A percentile compares a stretch with the other conserved stretches of the same genome.
These are phyloP conservation scores for Nemania sp. DNA, from an alignment of 2,329 filamentous ascomycete species.

Conservation along the genomic window DNA sequence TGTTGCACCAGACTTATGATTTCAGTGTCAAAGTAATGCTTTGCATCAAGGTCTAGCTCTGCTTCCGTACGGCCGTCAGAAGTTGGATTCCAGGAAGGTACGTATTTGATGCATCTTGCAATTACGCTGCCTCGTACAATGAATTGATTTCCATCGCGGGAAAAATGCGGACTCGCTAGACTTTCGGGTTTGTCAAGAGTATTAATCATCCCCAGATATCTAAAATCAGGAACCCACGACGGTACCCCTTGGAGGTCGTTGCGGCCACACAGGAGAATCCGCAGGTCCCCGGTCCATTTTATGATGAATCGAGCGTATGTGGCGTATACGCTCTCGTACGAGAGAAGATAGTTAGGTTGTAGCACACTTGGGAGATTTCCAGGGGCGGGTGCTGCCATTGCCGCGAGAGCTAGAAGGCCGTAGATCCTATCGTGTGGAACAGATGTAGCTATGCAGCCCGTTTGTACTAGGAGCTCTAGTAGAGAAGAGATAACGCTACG, in stretches of 20 bases:
- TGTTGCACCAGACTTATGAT: not conserved
- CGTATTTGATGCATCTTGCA: not conserved
- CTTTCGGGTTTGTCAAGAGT: not conserved
- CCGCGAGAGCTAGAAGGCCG: not conserved
- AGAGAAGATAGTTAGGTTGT: not conserved
- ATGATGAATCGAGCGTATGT: not conserved
- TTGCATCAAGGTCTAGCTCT: not conserved
- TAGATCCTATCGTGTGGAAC: not conserved
- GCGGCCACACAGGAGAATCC: conserved; percentile 7
- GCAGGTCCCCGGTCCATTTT: conserved; percentile 3
- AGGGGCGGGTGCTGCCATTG: not conserved
- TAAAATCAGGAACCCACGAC: not conserved
- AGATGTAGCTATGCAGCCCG: not conserved
- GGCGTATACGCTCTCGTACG: not conserved
- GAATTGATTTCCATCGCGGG: not conserved
- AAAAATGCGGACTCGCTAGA: not conserved
- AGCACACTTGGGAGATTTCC: not conserved
- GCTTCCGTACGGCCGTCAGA: not conserved
- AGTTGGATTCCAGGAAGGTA: conserved; percentile 3
- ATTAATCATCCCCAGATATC: not conserved
- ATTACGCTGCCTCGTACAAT: not conserved
- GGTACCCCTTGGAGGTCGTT: not conserved
- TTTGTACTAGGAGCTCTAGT: not conserved
- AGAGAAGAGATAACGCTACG: not conserved
- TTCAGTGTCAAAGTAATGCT: not conserved